Conservation (phyloP, 352 stramenopile species). For the Blastocystis sp. region DNA sequence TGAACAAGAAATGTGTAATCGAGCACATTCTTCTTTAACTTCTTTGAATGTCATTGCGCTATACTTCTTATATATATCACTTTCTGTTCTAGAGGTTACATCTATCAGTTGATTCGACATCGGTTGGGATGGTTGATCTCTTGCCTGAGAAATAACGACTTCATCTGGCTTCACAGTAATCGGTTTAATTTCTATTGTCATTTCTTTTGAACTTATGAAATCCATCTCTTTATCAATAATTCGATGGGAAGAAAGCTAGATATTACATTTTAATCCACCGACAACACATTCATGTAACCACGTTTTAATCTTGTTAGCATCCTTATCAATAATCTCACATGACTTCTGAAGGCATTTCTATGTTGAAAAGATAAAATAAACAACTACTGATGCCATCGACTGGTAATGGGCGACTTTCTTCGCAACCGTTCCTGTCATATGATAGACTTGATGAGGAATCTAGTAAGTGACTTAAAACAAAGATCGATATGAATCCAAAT, state of each 20-base stretch:
- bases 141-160: background rate
- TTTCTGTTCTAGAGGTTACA: background rate
- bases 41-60: background rate
- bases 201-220: background rate
- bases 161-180: background rate
- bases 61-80: background rate
- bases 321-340: slow-evolving; percentile 5
- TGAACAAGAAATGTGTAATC: background rate
- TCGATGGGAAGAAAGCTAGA: background rate
- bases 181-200: background rate
- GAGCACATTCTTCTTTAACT: slow-evolving; percentile 7
- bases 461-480: background rate
- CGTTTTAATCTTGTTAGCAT: background rate
- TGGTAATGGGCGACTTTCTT: background rate
- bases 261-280: background rate
- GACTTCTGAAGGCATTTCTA: background rate
- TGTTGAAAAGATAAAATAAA: background rate
- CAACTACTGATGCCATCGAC: background rate
- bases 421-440: background rate
- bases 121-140: background rate
- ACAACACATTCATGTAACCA: slow-evolving; percentile 19
- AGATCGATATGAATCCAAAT: background rate
- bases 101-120: background rate
- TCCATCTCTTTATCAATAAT: background rate
- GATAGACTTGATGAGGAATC: background rate